These are phyloP conservation scores for Backusella circina DNA, from an alignment of 192 early-diverging fungal species.

Conservation along the genomic window DNA sequence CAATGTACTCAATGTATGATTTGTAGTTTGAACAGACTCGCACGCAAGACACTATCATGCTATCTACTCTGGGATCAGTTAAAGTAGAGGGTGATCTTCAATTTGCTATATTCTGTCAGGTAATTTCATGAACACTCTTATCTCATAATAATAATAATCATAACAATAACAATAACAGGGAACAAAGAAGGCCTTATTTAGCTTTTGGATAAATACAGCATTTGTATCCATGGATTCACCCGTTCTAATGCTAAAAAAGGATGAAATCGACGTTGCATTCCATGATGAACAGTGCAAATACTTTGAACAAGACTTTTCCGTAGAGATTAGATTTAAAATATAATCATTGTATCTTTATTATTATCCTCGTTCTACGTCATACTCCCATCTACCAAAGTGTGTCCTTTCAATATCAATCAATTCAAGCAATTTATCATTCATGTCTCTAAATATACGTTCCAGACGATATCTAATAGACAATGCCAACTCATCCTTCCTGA, in stretches of 20 bases:
- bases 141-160: too few relatives aligned
- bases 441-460: constrained; percentile 42
- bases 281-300: constrained; percentile 30
- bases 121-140: too few relatives aligned
- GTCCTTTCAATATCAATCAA: constrained; percentile 43
- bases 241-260: constrained; percentile 22
- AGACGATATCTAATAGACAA: constrained; percentile 45
- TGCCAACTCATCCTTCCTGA: constrained; percentile 17
- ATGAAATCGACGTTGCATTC: constrained; percentile 38
- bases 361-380: constrained; percentile 49
- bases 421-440: constrained; percentile 41
- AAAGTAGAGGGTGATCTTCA: background rate
- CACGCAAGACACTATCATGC: background rate
- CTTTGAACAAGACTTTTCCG: constrained; percentile 34
- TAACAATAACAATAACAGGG: background rate
- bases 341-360: background rate
- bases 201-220: constrained; percentile 47
- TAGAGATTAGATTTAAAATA: background rate
- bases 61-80: background rate
- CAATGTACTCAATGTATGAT: background rate
- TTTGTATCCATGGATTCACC: constrained; percentile 24
- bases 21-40: background rate
- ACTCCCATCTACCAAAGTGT: constrained; percentile 48
- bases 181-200: constrained; percentile 28
- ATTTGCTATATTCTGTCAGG: background rate